Percentiles rank a stretch among this genome's conserved stretches.
phyloP scores from a whole-genome alignment of 768 basidiomycete species.

The Termitomyces sp. region DNA sequence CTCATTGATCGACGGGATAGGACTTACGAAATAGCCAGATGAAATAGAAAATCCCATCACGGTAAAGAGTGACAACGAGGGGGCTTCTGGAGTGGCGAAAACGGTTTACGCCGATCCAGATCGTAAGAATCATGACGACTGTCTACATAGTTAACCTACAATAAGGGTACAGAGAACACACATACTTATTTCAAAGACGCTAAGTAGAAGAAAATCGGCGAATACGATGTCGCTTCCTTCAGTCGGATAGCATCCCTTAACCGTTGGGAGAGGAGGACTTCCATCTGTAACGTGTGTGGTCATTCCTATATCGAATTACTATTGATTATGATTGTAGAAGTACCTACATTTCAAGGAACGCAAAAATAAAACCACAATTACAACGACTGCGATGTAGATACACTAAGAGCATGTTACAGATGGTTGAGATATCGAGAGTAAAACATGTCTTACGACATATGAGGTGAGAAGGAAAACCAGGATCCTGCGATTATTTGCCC shows the following conservation, averaged over 20 bases:
- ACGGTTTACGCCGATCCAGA: neutral
- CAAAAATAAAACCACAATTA: slow-evolving; percentile 2
- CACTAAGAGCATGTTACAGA: neutral
- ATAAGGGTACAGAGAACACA: neutral
- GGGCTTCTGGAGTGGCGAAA: neutral
- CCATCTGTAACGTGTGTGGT: neutral
- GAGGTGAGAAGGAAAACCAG: slow-evolving; percentile 2
- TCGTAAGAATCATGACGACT: slow-evolving; percentile 1
- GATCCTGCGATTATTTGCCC: slow-evolving; percentile 9
- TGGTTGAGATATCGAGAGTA: neutral
- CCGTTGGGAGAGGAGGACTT: slow-evolving; percentile 5
- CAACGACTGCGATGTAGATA: neutral
- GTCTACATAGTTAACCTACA: neutral
- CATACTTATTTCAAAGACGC: neutral
- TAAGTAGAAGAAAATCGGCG: neutral
- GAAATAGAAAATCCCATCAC: neutral
- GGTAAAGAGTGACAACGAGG: neutral
- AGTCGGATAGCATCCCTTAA: slow-evolving; percentile 10
- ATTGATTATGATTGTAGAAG: neutral
- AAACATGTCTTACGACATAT: slow-evolving; percentile 1
- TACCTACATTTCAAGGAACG: slow-evolving; percentile 6
- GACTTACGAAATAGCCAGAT: neutral
- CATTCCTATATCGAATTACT: neutral
- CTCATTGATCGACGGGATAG: neutral
- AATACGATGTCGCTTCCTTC: slow-evolving; percentile 5